A percentile compares a stretch with the other conserved stretches of the same genome.
Conservation (phyloP, 306 rosid genomes). For the Prunus armeniaca region DNA sequence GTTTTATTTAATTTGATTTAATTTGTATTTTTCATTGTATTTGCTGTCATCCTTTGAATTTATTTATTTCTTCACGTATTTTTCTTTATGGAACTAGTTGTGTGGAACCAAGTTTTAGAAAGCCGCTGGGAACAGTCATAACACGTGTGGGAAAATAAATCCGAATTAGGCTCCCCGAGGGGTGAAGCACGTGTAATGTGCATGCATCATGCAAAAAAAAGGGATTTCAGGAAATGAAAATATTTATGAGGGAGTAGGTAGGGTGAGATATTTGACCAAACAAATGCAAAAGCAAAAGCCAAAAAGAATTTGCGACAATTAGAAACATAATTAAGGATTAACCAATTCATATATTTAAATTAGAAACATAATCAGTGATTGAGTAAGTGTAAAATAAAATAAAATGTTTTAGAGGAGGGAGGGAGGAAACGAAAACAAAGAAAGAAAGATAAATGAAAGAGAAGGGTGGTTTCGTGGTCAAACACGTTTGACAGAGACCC, state of each 20-base stretch:
- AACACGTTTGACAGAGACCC: background rate
- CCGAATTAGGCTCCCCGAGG: conserved; percentile 4
- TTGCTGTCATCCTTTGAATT: background rate
- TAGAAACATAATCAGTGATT: background rate
- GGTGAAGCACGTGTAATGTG: conserved; percentile 23
- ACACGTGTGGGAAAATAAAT: background rate
- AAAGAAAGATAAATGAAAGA: no score
- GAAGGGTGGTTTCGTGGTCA: background rate
- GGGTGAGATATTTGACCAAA: conserved; percentile 1
- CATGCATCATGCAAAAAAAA: background rate
- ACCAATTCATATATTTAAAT: background rate
- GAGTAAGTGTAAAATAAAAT: background rate
- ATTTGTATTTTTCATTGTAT: no score
- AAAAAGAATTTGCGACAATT: no score
- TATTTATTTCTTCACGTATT: background rate
- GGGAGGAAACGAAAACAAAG: no score
- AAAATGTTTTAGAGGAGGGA: no score
- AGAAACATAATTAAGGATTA: no score
- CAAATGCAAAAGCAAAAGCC: no score
- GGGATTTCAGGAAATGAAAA: background rate
- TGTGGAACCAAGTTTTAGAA: no score
- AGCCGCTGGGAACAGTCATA: background rate
- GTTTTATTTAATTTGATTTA: no score
- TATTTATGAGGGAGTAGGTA: background rate
- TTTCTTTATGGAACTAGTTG: background rate